Percentiles rank a stretch among this genome's conserved stretches.
phyloP scores from a whole-genome alignment of 441 rosid species.

The Eruca vesicaria region DNA sequence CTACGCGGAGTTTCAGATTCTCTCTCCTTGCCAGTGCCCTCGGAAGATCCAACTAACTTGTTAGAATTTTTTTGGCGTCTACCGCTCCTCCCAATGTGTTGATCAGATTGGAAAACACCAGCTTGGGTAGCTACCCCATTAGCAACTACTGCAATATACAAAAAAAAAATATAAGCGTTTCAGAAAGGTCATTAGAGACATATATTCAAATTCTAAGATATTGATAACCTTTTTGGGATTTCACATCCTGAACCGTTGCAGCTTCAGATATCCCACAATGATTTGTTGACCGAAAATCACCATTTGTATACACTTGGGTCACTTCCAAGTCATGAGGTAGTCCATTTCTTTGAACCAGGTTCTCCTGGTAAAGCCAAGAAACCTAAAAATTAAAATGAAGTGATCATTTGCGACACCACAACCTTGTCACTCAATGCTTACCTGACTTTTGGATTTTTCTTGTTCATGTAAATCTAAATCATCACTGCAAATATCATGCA shows the following conservation, averaged over 20 bases:
- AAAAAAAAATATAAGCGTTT: background rate
- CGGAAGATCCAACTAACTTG: constrained; percentile 45
- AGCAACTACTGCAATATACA: constrained; percentile 42
- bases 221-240: constrained; percentile 27
- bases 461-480: constrained; percentile 33
- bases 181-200: constrained; percentile 4
- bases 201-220: background rate
- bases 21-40: constrained; percentile 35
- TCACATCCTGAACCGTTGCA: constrained; percentile 12
- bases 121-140: constrained; percentile 44
- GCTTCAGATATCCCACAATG: constrained; percentile 17
- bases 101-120: constrained; percentile 50
- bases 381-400: background rate
- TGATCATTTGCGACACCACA: background rate
- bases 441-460: constrained; percentile 32
- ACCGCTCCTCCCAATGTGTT: constrained; percentile 64
- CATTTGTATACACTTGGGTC: constrained; percentile 13
- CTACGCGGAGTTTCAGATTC: constrained; percentile 27
- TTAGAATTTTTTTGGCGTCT: constrained; percentile 74
- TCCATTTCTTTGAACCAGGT: constrained; percentile 22
- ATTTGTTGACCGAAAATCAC: constrained; percentile 12
- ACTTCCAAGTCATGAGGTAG: constrained; percentile 15
- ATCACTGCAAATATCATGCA: constrained; percentile 36
- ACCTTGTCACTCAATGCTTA: constrained; percentile 19
- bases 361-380: constrained; percentile 25